phyloP scores from a whole-genome alignment of 2,329 filamentous ascomycete species.

The Claviceps citrina region DNA sequence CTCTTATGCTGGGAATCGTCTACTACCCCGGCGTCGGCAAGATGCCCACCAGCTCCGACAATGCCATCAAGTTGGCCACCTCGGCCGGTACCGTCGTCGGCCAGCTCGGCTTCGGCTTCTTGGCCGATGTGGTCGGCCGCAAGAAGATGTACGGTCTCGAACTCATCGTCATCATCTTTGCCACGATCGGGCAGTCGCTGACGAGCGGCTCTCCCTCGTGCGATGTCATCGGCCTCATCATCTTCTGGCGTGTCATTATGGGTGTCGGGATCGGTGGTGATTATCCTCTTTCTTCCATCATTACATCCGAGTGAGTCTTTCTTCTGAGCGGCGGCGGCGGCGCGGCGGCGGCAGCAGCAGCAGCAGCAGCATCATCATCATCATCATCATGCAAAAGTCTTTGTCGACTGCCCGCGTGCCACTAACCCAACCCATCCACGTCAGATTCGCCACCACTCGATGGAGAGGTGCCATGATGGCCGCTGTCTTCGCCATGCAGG shows the following conservation, averaged over 20 bases:
- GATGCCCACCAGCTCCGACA: constrained; percentile 55
- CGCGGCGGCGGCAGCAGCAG: too few species aligned
- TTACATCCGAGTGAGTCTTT: constrained; percentile 57
- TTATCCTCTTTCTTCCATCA: constrained; percentile 69
- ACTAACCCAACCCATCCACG: neutral
- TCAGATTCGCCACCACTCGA: constrained; percentile 56
- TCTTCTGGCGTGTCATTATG: constrained; percentile 74
- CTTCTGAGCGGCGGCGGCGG: too few species aligned
- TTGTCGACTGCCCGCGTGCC: neutral
- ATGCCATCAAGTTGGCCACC: constrained; percentile 72
- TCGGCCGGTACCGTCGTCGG: constrained; percentile 72
- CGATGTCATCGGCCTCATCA: constrained; percentile 48
- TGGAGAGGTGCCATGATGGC: constrained; percentile 82
- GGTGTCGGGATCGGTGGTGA: constrained; percentile 34
- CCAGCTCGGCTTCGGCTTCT: constrained; percentile 62
- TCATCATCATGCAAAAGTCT: neutral
- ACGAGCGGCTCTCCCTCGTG: constrained; percentile 47
- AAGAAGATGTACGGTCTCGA: constrained; percentile 62
- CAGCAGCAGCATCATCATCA: too few species aligned
- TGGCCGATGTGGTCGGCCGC: constrained; percentile 64
- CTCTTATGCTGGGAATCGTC: constrained; percentile 63
- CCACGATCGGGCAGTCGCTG: constrained; percentile 57
- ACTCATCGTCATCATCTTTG: constrained; percentile 65
- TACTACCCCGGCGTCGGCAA: constrained; percentile 46
- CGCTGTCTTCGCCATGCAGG: constrained; percentile 76